Conservation (phyloP, 1,139 yeast genomes). For the Taiozyma onychis region DNA sequence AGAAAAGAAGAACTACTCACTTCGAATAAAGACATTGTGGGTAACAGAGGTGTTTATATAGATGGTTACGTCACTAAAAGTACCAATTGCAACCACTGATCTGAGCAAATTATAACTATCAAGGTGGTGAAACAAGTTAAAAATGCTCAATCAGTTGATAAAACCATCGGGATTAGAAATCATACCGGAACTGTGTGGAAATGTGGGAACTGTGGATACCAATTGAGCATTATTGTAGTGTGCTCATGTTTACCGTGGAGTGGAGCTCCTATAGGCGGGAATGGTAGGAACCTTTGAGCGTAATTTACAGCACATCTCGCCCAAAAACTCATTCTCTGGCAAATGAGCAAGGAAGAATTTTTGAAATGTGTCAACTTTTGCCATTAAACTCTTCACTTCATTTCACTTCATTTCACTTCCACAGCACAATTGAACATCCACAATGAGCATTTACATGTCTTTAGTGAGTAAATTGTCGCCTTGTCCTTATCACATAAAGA, state of each 20-base stretch:
- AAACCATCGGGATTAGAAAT: background rate
- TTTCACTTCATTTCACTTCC: background rate
- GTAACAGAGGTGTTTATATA: background rate
- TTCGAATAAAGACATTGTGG: background rate
- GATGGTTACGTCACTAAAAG: background rate
- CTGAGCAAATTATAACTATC: background rate
- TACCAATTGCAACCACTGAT: background rate
- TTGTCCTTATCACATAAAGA: background rate
- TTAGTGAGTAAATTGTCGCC: conserved; percentile 8
- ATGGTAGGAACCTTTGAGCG: background rate
- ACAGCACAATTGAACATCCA: background rate
- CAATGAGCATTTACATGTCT: conserved; percentile 32
- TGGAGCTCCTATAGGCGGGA: background rate
- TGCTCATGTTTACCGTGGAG: background rate
- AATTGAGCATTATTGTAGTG: background rate
- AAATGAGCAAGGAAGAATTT: background rate
- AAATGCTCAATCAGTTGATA: background rate
- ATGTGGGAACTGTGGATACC: background rate
- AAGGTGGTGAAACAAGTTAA: background rate
- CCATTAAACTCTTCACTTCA: too few relatives aligned
- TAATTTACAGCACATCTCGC: background rate
- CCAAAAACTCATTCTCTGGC: background rate
- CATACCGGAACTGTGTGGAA: background rate
- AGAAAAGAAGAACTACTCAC: background rate
- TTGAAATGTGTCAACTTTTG: background rate